These are phyloP conservation scores for Eremothecium cymbalariae DNA, from an alignment of 1,139 yeast genomes.

Conservation along the genomic window DNA sequence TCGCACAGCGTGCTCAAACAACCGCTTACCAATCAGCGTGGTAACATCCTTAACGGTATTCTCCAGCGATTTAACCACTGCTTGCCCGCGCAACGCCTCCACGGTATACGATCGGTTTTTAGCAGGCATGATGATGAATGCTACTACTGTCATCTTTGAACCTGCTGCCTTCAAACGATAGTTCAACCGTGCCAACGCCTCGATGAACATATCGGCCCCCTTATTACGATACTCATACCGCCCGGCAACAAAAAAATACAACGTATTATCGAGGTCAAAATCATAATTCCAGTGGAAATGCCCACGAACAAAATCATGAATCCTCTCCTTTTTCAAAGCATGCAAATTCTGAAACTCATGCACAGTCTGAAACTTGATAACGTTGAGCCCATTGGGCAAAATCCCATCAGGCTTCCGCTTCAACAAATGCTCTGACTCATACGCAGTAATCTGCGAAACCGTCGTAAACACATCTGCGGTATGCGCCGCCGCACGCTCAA, in stretches of 20 bases:
- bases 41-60: conserved; percentile 86
- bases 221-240: conserved; percentile 94
- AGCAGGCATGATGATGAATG: conserved; percentile 98
- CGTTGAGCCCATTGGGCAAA: conserved; percentile 91
- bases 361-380: conserved; percentile 91
- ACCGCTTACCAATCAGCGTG: conserved; percentile 74
- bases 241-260: conserved; percentile 94
- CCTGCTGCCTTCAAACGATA: conserved; percentile 74
- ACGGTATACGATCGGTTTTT: conserved; percentile 89
- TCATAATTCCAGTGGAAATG: conserved; percentile 96
- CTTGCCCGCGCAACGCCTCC: conserved; percentile 93
- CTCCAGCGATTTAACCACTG: conserved; percentile 86
- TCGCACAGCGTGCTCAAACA: conserved; percentile 86
- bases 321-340: conserved; percentile 82
- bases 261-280: conserved; percentile 86
- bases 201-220: conserved; percentile 94
- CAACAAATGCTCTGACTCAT: conserved; percentile 84
- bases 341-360: conserved; percentile 97
- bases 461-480: conserved; percentile 96
- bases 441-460: conserved; percentile 93
- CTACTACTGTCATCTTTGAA: conserved; percentile 88
- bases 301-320: conserved; percentile 90
- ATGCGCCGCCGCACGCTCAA: conserved; percentile 94
- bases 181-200: conserved; percentile 84
- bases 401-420: conserved; percentile 98